phyloP scores from a whole-genome alignment of 2,329 filamentous ascomycete genomes.

The Penicillium janthinellum region DNA sequence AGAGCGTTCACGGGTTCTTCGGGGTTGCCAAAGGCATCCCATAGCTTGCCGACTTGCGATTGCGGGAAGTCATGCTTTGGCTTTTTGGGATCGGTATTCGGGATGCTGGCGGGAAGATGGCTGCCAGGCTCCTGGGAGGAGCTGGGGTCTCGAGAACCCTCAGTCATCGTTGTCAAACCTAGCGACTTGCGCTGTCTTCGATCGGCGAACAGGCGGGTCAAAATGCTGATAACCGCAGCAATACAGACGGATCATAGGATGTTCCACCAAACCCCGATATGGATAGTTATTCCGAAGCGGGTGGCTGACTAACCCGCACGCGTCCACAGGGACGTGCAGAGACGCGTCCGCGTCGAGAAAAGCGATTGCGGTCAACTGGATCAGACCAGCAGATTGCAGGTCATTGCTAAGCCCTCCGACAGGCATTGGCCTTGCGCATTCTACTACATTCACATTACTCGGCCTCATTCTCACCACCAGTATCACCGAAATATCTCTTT shows the following conservation, averaged over 20 bases:
- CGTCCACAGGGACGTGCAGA: slow-evolving; percentile 1
- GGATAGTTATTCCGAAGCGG: slow-evolving; percentile 30
- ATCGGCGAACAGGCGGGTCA: not conserved
- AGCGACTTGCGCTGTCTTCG: slow-evolving; percentile 5
- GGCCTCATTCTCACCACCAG: not conserved
- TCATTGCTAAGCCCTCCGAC: slow-evolving; percentile 19
- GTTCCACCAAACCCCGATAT: slow-evolving; percentile 3
- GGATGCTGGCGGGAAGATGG: slow-evolving; percentile 20
- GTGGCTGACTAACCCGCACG: slow-evolving; percentile 29
- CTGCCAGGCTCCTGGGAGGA: slow-evolving; percentile 17
- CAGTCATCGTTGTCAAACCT: slow-evolving; percentile 39
- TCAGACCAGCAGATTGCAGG: slow-evolving; percentile 17
- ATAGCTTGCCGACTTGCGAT: slow-evolving; percentile 51
- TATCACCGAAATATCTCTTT: not conserved
- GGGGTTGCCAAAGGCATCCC: slow-evolving; percentile 51
- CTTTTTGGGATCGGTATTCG: slow-evolving; percentile 31
- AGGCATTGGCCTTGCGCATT: slow-evolving; percentile 10
- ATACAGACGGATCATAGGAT: slow-evolving; percentile 17
- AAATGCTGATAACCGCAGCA: slow-evolving; percentile 8
- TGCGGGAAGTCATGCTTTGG: slow-evolving; percentile 47
- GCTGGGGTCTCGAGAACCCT: slow-evolving; percentile 38
- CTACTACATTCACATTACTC: slow-evolving; percentile 1
- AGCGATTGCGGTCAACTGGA: slow-evolving; percentile 22
- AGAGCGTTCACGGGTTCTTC: slow-evolving; percentile 57
- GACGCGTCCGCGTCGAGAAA: slow-evolving; percentile 40